phyloP scores from a whole-genome alignment of 108 stramenopile genomes.

The Discostella pseudostelligera region DNA sequence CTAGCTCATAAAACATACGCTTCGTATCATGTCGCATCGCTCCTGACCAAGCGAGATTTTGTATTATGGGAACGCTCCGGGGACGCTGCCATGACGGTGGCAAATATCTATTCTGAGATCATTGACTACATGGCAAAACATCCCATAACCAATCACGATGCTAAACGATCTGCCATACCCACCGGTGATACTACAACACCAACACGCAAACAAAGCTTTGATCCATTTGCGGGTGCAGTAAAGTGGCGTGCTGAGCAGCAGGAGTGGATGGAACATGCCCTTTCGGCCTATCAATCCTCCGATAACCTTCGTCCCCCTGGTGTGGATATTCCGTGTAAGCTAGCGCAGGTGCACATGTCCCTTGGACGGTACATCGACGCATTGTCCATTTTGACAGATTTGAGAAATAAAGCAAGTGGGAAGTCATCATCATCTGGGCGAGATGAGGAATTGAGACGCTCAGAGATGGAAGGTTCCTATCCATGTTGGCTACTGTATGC shows the following conservation, averaged over 20 bases:
- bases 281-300: conserved; percentile 64
- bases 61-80: conserved; percentile 79
- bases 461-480: conserved; percentile 66
- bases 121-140: conserved; percentile 19
- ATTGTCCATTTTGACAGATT: conserved; percentile 72
- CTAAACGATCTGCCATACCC: not conserved
- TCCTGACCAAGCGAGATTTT: conserved; percentile 80
- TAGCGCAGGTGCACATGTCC: conserved; percentile 69
- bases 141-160: conserved; percentile 2
- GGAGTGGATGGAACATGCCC: conserved; percentile 71
- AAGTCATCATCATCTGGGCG: conserved; percentile 5
- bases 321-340: conserved; percentile 74
- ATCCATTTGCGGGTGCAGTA: conserved; percentile 14
- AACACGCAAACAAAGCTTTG: conserved; percentile 42
- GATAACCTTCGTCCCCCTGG: conserved; percentile 78
- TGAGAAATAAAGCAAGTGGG: conserved; percentile 49
- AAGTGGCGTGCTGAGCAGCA: conserved; percentile 22
- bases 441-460: conserved; percentile 2
- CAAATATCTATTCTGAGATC: conserved; percentile 46
- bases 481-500: conserved; percentile 78
- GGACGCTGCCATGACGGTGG: conserved; percentile 65
- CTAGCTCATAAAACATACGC: conserved; percentile 82
- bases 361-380: conserved; percentile 72
- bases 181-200: conserved; percentile 26
- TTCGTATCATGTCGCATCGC: conserved; percentile 76